These are phyloP conservation scores for Colletotrichum ledebouriae DNA, from an alignment of 2,329 filamentous ascomycete species.

Conservation along the genomic window DNA sequence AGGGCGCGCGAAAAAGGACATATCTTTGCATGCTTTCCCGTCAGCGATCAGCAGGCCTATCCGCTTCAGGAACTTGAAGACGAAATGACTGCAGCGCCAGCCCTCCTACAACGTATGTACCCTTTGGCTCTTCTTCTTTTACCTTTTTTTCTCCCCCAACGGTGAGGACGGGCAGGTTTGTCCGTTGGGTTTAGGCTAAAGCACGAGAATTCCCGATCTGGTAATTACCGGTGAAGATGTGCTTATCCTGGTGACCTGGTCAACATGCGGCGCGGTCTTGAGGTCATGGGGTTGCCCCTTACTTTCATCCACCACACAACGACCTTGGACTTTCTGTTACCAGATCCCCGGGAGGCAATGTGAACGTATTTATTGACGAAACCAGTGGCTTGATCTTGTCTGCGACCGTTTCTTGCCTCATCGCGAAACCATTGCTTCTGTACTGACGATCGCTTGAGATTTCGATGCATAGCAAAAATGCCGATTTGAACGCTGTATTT, in stretches of 20 bases:
- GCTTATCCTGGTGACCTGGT: slow-evolving; percentile 10
- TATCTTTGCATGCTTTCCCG: slow-evolving; percentile 5
- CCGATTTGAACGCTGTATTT: neutral
- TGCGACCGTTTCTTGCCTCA: too few relatives aligned
- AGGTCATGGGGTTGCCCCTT: too few relatives aligned
- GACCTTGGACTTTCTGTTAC: slow-evolving; percentile 7
- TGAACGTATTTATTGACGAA: too few relatives aligned
- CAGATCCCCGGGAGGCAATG: slow-evolving; percentile 6
- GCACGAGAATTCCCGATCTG: slow-evolving; percentile 12
- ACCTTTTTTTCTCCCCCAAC: neutral
- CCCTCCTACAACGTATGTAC: neutral
- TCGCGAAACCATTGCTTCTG: too few relatives aligned
- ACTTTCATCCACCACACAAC: too few relatives aligned
- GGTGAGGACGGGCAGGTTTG: slow-evolving; percentile 25
- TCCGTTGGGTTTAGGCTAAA: slow-evolving; percentile 36
- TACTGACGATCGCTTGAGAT: too few relatives aligned
- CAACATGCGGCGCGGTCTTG: neutral
- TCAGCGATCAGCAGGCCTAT: neutral
- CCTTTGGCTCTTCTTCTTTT: too few relatives aligned
- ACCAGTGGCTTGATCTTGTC: too few relatives aligned
- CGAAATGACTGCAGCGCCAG: neutral
- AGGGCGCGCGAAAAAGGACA: neutral
- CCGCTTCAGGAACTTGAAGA: neutral
- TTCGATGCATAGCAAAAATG: neutral
- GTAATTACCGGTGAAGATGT: slow-evolving; percentile 25